These are phyloP conservation scores for Chloris gayana DNA, from an alignment of 176 grass and related monocot genomes.

Conservation along the genomic window DNA sequence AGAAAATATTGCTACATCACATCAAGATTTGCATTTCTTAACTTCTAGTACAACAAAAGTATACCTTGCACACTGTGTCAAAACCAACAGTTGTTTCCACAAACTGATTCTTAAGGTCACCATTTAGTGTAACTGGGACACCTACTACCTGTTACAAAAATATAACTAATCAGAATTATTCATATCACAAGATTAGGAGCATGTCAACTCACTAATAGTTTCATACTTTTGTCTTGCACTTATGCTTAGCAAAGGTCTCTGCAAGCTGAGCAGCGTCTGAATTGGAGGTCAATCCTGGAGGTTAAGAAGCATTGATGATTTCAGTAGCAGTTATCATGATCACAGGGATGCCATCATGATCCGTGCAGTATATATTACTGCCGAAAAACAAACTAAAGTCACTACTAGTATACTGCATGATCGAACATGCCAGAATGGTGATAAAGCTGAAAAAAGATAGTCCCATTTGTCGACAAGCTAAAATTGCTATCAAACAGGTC, in stretches of 20 bases:
- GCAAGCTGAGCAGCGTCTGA: constrained; percentile 92
- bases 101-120: constrained; percentile 79
- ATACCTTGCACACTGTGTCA: constrained; percentile 75
- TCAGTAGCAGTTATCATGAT: too few relatives aligned
- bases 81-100: constrained; percentile 76
- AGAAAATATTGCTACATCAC: not conserved
- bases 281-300: constrained; percentile 76
- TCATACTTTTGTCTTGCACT: constrained; percentile 77
- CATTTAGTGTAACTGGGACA: constrained; percentile 63
- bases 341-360: too few relatives aligned
- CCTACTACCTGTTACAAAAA: constrained; percentile 51
- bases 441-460: too few relatives aligned
- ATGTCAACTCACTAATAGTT: not conserved
- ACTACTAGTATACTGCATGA: too few relatives aligned
- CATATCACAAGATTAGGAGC: not conserved
- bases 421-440: too few relatives aligned
- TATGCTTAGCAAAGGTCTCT: constrained; percentile 74
- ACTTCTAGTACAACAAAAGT: not conserved
- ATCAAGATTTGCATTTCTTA: not conserved
- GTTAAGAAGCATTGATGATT: not conserved
- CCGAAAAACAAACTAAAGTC: too few relatives aligned
- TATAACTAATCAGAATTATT: not conserved
- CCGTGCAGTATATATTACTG: too few relatives aligned
- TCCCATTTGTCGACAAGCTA: too few relatives aligned
- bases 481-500: too few relatives aligned